phyloP scores from a whole-genome alignment of 2,329 filamentous ascomycete species.

The Talaromyces sp. region DNA sequence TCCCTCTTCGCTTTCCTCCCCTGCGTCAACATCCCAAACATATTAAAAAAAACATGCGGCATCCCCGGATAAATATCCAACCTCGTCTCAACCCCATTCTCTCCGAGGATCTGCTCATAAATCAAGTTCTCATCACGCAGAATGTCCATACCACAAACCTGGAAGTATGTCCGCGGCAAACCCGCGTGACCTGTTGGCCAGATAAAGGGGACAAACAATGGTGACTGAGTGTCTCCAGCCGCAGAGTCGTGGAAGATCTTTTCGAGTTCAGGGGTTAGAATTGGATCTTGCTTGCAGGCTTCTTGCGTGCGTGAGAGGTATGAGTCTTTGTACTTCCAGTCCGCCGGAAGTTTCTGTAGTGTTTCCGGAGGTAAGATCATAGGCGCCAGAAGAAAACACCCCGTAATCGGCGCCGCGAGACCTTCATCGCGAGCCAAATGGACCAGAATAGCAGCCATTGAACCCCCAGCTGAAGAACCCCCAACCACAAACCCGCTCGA shows the following conservation, averaged over 20 bases:
- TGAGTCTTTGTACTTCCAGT: conserved; percentile 14
- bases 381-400: conserved; percentile 31
- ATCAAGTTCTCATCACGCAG: conserved; percentile 24
- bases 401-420: conserved; percentile 41
- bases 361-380: conserved; percentile 32
- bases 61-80: conserved; percentile 29
- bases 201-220: background rate
- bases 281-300: conserved; percentile 19
- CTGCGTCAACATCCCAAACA: conserved; percentile 9
- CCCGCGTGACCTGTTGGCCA: conserved; percentile 24
- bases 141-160: conserved; percentile 26
- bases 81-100: conserved; percentile 25
- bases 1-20: conserved; percentile 5
- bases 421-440: conserved; percentile 32
- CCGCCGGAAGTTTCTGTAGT: conserved; percentile 18
- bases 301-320: conserved; percentile 27
- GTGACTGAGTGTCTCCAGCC: background rate
- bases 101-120: conserved; percentile 21
- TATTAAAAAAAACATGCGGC: conserved; percentile 28
- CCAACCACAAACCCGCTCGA: conserved; percentile 46
- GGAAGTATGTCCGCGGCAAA: conserved; percentile 22
- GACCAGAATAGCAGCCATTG: conserved; percentile 29
- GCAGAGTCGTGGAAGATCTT: conserved; percentile 7
- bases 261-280: conserved; percentile 26
- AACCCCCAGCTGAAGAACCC: conserved; percentile 46